phyloP scores from a whole-genome alignment of 306 rosid genomes.

The Adenanthera pavonina region DNA sequence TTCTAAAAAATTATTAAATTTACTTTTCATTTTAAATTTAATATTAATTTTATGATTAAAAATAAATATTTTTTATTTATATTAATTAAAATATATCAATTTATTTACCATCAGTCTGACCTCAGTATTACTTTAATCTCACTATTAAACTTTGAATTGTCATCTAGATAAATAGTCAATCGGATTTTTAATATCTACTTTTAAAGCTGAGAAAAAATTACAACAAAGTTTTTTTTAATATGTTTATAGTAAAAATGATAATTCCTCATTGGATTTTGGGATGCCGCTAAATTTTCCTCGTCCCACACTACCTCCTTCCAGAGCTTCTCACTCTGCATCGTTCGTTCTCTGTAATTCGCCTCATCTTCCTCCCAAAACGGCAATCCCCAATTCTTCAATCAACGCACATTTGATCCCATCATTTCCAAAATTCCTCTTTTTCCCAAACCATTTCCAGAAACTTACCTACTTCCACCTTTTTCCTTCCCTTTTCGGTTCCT shows the following conservation, averaged over 20 bases:
- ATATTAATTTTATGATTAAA: too few species aligned
- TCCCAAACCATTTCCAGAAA: slow-evolving; percentile 13
- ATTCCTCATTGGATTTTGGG: slow-evolving; percentile 20
- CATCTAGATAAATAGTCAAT: too few species aligned
- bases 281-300: slow-evolving; percentile 8
- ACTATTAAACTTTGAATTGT: too few species aligned
- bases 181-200: too few species aligned
- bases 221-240: background rate
- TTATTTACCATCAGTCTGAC: too few species aligned
- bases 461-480: background rate
- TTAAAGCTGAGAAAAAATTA: too few species aligned
- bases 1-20: too few species aligned
- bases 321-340: slow-evolving; percentile 56
- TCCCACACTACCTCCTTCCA: slow-evolving; percentile 4
- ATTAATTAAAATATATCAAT: too few species aligned
- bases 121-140: too few species aligned
- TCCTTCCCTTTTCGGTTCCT: background rate
- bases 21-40: too few species aligned
- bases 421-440: slow-evolving; percentile 24
- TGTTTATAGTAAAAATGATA: slow-evolving; percentile 36
- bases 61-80: too few species aligned
- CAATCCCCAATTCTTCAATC: slow-evolving; percentile 32
- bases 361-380: slow-evolving; percentile 38
- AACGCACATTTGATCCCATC: slow-evolving; percentile 21
- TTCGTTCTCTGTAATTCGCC: slow-evolving; percentile 31